Conservation (phyloP, 768 basidiomycete species). For the Fomitopsis serialis region DNA sequence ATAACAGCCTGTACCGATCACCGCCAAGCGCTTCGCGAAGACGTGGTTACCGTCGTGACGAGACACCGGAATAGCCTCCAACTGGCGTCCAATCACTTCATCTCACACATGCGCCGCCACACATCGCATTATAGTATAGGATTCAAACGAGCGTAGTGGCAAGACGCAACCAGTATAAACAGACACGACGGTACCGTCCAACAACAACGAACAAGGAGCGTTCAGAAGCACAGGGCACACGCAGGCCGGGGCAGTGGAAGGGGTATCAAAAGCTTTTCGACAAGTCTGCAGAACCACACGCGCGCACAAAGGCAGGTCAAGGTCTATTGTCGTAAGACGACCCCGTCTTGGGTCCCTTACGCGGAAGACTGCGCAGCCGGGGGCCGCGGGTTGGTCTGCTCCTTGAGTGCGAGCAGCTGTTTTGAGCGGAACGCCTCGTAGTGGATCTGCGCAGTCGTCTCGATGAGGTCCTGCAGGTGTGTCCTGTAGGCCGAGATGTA, state of each 20-base stretch:
- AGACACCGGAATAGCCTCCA: too few species aligned
- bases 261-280: constrained; percentile 13
- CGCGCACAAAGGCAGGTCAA: background rate
- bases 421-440: constrained; percentile 99
- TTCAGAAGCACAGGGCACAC: constrained; percentile 1
- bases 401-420: constrained; percentile 95
- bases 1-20: too few species aligned
- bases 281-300: background rate
- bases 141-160: constrained; percentile 21
- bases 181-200: constrained; percentile 6
- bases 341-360: constrained; percentile 1
- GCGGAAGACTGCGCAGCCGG: constrained; percentile 13
- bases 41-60: too few species aligned
- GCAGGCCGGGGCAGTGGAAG: constrained; percentile 3
- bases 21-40: too few species aligned
- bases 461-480: constrained; percentile 96
- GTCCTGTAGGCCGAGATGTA: constrained; percentile 44
- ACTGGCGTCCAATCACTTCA: too few species aligned
- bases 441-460: constrained; percentile 98
- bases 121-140: constrained; percentile 4
- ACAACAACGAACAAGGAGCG: constrained; percentile 8
- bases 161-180: constrained; percentile 12
- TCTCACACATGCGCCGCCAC: background rate
- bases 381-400: constrained; percentile 77
- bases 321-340: background rate